These are phyloP conservation scores for Thermoascus crustaceus DNA, from an alignment of 2,329 filamentous ascomycete genomes.

Conservation along the genomic window DNA sequence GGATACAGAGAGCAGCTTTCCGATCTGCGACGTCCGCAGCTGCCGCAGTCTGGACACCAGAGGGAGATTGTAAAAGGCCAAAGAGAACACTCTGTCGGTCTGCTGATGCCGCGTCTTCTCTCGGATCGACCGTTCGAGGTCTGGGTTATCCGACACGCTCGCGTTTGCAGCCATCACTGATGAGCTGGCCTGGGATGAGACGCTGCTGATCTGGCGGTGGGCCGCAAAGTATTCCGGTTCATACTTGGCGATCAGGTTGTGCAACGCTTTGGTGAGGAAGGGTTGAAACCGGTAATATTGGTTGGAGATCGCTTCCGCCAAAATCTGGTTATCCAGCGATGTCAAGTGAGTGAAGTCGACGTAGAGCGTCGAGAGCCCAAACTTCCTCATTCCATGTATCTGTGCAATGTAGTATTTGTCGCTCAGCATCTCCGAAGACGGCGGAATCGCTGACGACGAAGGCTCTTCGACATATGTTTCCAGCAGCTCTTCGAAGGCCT, in stretches of 20 bases:
- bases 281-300: conserved; percentile 95
- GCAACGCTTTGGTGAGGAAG: conserved; percentile 78
- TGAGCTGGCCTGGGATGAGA: conserved; percentile 60
- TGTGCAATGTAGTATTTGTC: conserved; percentile 62
- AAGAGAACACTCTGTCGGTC: conserved; percentile 89
- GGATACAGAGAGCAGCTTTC: conserved; percentile 88
- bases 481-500: conserved; percentile 56
- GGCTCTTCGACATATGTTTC: conserved; percentile 53
- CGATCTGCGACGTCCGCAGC: conserved; percentile 81
- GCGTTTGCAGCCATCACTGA: conserved; percentile 51
- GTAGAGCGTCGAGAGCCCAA: conserved; percentile 57
- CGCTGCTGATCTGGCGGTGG: conserved; percentile 72
- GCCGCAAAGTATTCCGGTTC: conserved; percentile 90
- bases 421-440: conserved; percentile 47
- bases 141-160: conserved; percentile 54
- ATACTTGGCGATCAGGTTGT: conserved; percentile 90
- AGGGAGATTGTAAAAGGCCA: conserved; percentile 89
- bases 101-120: conserved; percentile 83
- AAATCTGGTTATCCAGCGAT: conserved; percentile 65
- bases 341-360: conserved; percentile 69
- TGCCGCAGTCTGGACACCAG: conserved; percentile 78
- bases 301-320: conserved; percentile 77
- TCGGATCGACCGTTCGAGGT: conserved; percentile 43
- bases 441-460: conserved; percentile 44
- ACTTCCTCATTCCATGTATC: conserved; percentile 54